Percentiles rank a stretch among this genome's conserved stretches.
Conservation (phyloP, 2,329 filamentous ascomycete genomes). For the Aspergillus phoenicis region DNA sequence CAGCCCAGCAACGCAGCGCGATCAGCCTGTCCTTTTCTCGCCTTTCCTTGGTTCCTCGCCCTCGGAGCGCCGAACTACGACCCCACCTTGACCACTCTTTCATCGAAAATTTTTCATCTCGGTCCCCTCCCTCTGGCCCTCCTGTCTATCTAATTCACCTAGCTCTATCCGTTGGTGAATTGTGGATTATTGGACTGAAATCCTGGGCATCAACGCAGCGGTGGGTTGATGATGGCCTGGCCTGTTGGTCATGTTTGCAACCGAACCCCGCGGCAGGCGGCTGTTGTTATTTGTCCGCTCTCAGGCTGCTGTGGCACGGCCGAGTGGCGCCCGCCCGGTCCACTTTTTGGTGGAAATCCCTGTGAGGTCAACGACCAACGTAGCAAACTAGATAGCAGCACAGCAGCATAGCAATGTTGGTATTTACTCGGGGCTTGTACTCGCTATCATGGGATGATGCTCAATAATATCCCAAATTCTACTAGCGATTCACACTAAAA, state of each 20-base stretch:
- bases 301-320: slow-evolving; percentile 20
- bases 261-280: slow-evolving; percentile 26
- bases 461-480: neutral
- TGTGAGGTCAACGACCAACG: slow-evolving; percentile 18
- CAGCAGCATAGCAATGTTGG: neutral
- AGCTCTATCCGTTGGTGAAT: slow-evolving; percentile 12
- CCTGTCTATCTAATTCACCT: slow-evolving; percentile 19
- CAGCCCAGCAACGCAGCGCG: slow-evolving; percentile 11
- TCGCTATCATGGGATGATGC: slow-evolving; percentile 1
- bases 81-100: slow-evolving; percentile 22
- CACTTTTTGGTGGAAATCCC: slow-evolving; percentile 16
- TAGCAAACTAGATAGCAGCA: neutral
- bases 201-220: slow-evolving; percentile 45
- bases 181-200: slow-evolving; percentile 24
- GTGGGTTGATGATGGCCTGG: slow-evolving; percentile 20
- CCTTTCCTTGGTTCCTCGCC: slow-evolving; percentile 32
- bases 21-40: slow-evolving; percentile 4
- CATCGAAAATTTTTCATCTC: slow-evolving; percentile 26
- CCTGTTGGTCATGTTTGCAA: slow-evolving; percentile 25
- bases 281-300: slow-evolving; percentile 21
- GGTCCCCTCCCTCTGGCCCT: slow-evolving; percentile 11
- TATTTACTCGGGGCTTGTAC: neutral
- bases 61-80: slow-evolving; percentile 22
- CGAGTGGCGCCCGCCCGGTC: slow-evolving; percentile 25
- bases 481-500: slow-evolving; percentile 4